Evolutionary conservation across 768 basidiomycete genomes (phyloP).

Genomic region (Heimioporus sp.): DNA sequence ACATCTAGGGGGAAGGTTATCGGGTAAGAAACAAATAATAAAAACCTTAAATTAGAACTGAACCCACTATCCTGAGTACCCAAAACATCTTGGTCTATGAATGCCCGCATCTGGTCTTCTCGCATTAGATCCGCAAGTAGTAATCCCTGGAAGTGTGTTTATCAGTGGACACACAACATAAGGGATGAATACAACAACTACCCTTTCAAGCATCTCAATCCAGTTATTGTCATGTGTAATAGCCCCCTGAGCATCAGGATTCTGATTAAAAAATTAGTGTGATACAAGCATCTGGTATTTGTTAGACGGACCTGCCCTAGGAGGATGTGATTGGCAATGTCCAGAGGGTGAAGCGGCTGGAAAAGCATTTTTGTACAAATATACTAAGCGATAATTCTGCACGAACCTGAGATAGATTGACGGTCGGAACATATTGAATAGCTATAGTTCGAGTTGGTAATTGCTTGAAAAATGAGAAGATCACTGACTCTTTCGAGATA

Average conservation of each 20-base stretch:
- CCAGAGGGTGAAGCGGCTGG: constrained; percentile 5
- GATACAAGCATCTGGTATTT: not conserved
- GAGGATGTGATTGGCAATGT: constrained; percentile 4
- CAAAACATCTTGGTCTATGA: not conserved
- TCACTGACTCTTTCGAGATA: no score
- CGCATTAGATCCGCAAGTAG: not conserved
- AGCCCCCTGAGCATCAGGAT: not conserved
- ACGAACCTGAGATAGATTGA: not conserved
- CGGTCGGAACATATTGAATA: not conserved
- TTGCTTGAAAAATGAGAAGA: no score
- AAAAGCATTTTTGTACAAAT: not conserved
- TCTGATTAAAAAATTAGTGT: not conserved
- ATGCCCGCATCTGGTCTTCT: not conserved
- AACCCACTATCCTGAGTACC: not conserved
- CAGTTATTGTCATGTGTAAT: constrained; percentile 11
- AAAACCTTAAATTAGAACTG: no score
- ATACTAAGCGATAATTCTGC: not conserved
- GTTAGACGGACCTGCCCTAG: constrained; percentile 3
- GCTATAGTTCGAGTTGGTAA: not conserved
- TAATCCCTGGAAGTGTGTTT: not conserved
- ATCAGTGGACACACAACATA: not conserved
- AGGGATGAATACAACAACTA: not conserved
- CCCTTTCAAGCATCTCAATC: constrained; percentile 7
- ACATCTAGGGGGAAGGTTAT: not conserved
- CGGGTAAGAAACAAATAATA: no score